These are phyloP conservation scores for Boletus edulis DNA, from an alignment of 768 basidiomycete genomes.

Conservation along the genomic window DNA sequence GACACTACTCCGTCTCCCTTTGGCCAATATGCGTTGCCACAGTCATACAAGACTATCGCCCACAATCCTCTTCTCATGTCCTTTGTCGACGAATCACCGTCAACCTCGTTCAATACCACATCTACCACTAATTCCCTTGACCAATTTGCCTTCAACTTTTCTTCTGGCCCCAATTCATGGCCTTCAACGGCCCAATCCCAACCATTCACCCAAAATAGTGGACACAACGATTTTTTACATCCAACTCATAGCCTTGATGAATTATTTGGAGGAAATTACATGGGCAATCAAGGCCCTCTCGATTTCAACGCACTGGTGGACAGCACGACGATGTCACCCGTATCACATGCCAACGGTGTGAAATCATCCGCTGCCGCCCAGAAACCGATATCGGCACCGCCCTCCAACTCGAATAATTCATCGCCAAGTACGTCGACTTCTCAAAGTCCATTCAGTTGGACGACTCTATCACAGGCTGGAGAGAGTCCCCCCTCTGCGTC, in stretches of 20 bases:
- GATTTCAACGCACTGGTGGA: constrained; percentile 38
- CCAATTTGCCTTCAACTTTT: constrained; percentile 44
- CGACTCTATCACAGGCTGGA: constrained; percentile 21
- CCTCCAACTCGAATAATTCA: constrained; percentile 20
- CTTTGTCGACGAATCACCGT: constrained; percentile 56
- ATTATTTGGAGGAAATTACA: constrained; percentile 42
- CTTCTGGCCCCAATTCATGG: constrained; percentile 37
- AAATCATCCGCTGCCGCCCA: constrained; percentile 17
- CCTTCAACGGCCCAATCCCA: constrained; percentile 13
- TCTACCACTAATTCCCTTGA: constrained; percentile 25
- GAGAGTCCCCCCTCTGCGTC: constrained; percentile 40
- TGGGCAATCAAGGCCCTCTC: constrained; percentile 29
- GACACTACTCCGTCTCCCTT: constrained; percentile 50
- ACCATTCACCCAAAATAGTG: constrained; percentile 18
- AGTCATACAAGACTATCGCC: constrained; percentile 73
- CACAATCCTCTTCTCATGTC: constrained; percentile 85
- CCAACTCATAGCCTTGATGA: constrained; percentile 38
- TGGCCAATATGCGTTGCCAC: constrained; percentile 45
- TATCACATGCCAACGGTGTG: constrained; percentile 41
- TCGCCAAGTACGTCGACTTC: constrained; percentile 26
- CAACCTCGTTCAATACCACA: constrained; percentile 18
- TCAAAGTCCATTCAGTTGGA: constrained; percentile 29
- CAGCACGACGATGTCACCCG: constrained; percentile 36
- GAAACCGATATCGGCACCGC: constrained; percentile 13
- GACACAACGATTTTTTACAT: constrained; percentile 24